Conservation (phyloP, 2,329 filamentous ascomycete genomes). For the Cylindrodendrum hubeiense region DNA sequence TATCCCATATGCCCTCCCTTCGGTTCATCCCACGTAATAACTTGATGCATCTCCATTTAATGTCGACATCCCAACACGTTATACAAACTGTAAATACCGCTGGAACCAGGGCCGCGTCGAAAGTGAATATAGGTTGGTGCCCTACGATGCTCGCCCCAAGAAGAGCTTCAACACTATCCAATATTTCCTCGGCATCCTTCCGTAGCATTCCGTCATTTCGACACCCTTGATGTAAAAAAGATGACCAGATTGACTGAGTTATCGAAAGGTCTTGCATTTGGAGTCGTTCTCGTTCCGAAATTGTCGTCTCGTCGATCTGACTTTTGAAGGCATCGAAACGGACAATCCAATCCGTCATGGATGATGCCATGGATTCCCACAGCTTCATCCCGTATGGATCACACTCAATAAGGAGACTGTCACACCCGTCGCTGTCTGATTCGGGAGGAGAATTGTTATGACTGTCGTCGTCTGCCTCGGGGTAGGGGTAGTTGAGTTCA, state of each 20-base stretch:
- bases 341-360: neutral
- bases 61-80: neutral
- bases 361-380: neutral
- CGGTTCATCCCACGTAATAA: neutral
- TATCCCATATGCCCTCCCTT: constrained; percentile 8
- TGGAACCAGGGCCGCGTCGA: neutral
- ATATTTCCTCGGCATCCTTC: neutral
- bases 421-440: too few relatives aligned
- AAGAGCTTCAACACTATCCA: neutral
- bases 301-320: neutral
- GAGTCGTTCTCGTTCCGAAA: neutral
- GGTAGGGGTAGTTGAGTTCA: too few relatives aligned
- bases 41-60: neutral
- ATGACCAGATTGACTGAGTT: neutral
- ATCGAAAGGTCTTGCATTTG: neutral
- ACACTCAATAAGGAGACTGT: too few relatives aligned
- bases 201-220: neutral
- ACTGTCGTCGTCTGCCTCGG: too few relatives aligned
- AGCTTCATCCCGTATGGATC: too few relatives aligned
- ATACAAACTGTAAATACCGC: neutral
- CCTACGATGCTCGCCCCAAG: neutral
- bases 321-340: neutral
- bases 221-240: neutral
- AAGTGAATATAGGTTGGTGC: neutral
- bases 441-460: too few relatives aligned